Evolutionary conservation across 805 yeast species (phyloP), one percentile per base, ranked within the genome.

Genomic region (Yarrowia osloensis): DNA sequence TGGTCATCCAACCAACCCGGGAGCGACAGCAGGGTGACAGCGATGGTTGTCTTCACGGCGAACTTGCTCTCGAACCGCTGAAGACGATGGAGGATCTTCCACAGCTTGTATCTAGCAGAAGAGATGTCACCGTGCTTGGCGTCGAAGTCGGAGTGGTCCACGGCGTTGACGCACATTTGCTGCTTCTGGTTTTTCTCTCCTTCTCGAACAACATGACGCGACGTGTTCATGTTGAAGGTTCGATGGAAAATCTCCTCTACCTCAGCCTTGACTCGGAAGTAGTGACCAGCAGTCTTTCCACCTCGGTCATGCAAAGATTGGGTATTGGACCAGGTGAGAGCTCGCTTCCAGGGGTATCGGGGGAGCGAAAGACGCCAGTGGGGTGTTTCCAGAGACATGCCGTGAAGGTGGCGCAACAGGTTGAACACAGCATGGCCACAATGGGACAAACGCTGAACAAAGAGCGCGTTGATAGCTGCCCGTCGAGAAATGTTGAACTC

Each of bases 241-340:
- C 79, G 75, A 55, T 79, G 81, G 69, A 83, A 81, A 0, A 82
- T 79, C 62, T 80, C 82, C 67, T 80, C 82, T 7, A 83, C 84
- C 59, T 81, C 84, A 17, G 74, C 55, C 67, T 80, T 80, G 1
- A 82, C 75, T 65, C 81, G 82, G 63, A 75, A 76, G 69, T 81
- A 82, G 46, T 79, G 77, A 21, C 78, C 75, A 8, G 81, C 79
- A n/a, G 78, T 76, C 28, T 79, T 79, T 2, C 82, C 80, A 21
- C 86, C 86, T 70, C 81, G 81, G 71, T 83, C 86, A 39, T 78
- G 75, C 7, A 80, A 72, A 69, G 82, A 81, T 54, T 78, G 82
- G 35, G 71, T 73, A 0, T 84, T 80, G n/a, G 81, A 68, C 42
- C 82, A 75, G 49, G 77, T 76, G 13, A 83, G 63, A 0, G 84